These are phyloP conservation scores for Lactifluus piperatus DNA, from an alignment of 768 basidiomycete species.

Conservation along the genomic window DNA sequence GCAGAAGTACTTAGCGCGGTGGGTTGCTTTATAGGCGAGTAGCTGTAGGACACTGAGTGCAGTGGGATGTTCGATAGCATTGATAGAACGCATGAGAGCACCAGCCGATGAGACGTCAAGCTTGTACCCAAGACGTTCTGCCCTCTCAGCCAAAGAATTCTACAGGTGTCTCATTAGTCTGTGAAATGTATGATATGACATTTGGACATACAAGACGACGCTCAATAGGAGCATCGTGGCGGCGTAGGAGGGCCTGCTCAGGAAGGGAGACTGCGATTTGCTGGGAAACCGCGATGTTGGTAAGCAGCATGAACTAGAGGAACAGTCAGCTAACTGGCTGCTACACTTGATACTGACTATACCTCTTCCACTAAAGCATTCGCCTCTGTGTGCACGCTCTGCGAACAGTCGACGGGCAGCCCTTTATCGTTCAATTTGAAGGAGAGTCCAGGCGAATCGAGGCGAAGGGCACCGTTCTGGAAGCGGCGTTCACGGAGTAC, in stretches of 20 bases:
- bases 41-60: slow-evolving; percentile 75
- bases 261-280: slow-evolving; percentile 90
- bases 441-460: slow-evolving; percentile 58
- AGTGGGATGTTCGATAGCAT: slow-evolving; percentile 61
- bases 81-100: slow-evolving; percentile 76
- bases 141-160: slow-evolving; percentile 74
- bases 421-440: slow-evolving; percentile 79
- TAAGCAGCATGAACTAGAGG: slow-evolving; percentile 83
- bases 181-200: not conserved
- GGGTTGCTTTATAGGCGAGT: slow-evolving; percentile 85
- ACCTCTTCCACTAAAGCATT: slow-evolving; percentile 88
- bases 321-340: not conserved
- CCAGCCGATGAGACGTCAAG: slow-evolving; percentile 77
- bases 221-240: slow-evolving; percentile 89
- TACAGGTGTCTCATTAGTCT: slow-evolving; percentile 26
- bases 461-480: slow-evolving; percentile 69
- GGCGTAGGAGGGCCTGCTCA: slow-evolving; percentile 92
- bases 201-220: slow-evolving; percentile 64
- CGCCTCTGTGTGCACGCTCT: slow-evolving; percentile 58
- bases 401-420: slow-evolving; percentile 68
- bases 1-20: slow-evolving; percentile 96
- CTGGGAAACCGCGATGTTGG: slow-evolving; percentile 85
- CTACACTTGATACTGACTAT: not conserved
- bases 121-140: slow-evolving; percentile 71
- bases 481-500: slow-evolving; percentile 66